Conservation (phyloP, 768 basidiomycete species). For the Phylloporus rhodoxanthus region DNA sequence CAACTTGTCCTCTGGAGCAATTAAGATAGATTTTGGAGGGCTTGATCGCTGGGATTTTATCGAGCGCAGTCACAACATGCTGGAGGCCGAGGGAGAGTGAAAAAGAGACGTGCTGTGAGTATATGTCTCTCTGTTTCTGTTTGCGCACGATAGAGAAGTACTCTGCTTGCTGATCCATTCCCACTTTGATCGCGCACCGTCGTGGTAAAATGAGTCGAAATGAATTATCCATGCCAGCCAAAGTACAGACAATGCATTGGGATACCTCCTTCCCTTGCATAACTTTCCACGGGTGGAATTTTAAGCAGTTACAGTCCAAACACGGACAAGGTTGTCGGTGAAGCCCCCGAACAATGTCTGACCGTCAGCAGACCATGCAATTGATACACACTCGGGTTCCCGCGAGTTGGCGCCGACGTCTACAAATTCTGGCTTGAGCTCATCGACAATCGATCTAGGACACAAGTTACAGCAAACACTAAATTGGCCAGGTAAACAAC, state of each 20-base stretch:
- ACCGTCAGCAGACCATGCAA: constrained; percentile 98
- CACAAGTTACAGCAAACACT: constrained; percentile 1
- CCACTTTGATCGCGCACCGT: background rate
- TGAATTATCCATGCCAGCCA: constrained; percentile 21
- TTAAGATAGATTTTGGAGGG: constrained; percentile 74
- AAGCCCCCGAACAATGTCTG: constrained; percentile 97
- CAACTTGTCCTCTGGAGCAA: constrained; percentile 50
- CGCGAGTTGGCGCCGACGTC: constrained; percentile 65
- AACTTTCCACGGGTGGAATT: constrained; percentile 18
- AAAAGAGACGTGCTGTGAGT: too few species aligned
- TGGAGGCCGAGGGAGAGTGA: constrained; percentile 38
- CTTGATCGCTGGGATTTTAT: constrained; percentile 65
- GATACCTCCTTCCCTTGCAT: constrained; percentile 14
- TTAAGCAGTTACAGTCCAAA: constrained; percentile 75
- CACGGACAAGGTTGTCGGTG: constrained; percentile 90
- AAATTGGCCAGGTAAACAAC: constrained; percentile 29
- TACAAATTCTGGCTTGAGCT: constrained; percentile 92
- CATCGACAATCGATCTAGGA: constrained; percentile 89
- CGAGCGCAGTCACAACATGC: constrained; percentile 59
- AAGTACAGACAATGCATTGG: constrained; percentile 22
- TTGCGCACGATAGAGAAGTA: background rate
- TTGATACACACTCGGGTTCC: constrained; percentile 90
- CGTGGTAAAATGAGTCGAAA: constrained; percentile 6
- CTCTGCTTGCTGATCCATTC: too few species aligned
- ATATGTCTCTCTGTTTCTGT: background rate